Conservation (phyloP, 2,329 filamentous ascomycete species). For the Aspergillus persii region DNA sequence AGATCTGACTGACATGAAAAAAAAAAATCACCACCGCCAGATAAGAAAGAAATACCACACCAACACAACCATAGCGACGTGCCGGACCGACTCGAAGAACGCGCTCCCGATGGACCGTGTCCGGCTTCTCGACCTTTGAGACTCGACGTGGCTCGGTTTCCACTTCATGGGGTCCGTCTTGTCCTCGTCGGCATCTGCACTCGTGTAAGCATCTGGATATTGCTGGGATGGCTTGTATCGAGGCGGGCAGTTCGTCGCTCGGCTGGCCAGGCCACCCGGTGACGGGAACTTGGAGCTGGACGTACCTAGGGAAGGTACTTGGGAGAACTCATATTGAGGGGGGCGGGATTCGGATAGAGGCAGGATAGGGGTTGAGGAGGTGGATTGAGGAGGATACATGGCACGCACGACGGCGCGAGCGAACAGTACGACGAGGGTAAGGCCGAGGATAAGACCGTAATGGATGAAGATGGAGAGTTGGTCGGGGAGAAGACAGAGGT, state of each 20-base stretch:
- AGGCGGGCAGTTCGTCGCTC: conserved; percentile 22
- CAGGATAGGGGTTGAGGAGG: conserved; percentile 22
- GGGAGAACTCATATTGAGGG: conserved; percentile 20
- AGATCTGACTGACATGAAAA: background rate
- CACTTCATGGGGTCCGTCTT: conserved; percentile 26
- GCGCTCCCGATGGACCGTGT: conserved; percentile 54
- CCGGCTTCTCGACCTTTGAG: conserved; percentile 20
- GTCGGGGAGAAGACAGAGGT: conserved; percentile 86
- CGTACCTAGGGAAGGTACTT: conserved; percentile 29
- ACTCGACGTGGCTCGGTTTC: conserved; percentile 19
- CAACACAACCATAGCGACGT: conserved; percentile 63
- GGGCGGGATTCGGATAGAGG: conserved; percentile 30
- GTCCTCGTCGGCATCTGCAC: conserved; percentile 24
- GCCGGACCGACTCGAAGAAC: conserved; percentile 59
- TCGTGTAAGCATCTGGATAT: conserved; percentile 22
- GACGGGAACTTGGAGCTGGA: conserved; percentile 31
- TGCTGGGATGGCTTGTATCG: conserved; percentile 17
- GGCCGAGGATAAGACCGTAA: conserved; percentile 64
- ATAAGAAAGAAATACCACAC: conserved; percentile 66
- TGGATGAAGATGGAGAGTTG: conserved; percentile 80
- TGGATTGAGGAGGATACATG: conserved; percentile 20
- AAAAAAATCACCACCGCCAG: conserved; percentile 53
- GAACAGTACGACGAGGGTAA: conserved; percentile 51
- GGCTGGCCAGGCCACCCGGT: conserved; percentile 28
- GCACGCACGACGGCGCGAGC: conserved; percentile 41